Base-by-base conservation (phyloP, 2,329 filamentous ascomycete species). In the Davidsoniella neocaledoniae region DNA sequence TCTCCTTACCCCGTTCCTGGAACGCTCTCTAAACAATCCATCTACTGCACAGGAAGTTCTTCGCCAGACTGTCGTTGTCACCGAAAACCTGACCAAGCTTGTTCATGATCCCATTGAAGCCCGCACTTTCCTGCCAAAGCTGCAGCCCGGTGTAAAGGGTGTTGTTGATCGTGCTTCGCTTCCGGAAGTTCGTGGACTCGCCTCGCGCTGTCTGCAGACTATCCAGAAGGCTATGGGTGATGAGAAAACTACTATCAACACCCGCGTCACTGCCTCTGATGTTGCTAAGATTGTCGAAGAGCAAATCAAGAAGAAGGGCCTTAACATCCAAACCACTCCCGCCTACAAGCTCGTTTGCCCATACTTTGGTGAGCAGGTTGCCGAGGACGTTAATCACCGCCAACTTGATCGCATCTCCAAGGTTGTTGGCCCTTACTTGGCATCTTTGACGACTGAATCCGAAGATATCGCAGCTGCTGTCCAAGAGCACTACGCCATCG, bases 71-170 rank as follows among this genome's bases (percentile, higher is more conserved):
- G 87, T 94, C 26, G 87, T 98, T 49, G 93, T 98, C 47, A 84
- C 91, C 17, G 91, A 98, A 69, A 98, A 98, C 68, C 71, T 98
- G 69, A 98, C 91, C 54, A 96, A 94, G 71, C 79, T 98, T 29
- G 91, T 98, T 25, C 91, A 98, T 65, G 88, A 81, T 63, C 91
- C 91, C 12, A 79, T 94, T 53, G 91, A 98, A 70, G 91, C 91
- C 33, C 77, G 91, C 56, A 86, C 86, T 50, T 98, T 98, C 73
- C 68, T 98, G 62, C 91, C 91, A 47, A 95, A 94, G 67, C 73
- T 98, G 48, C 83, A 85, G 61, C 91, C 91, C 41, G 91, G 91
- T 76, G 84, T 98, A 43, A 86, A 95, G 71, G 76, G 74, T 50
- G 90, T 98, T 52, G 78, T 81, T 57, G 81, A 93, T 57, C 79